Evolutionary conservation across 2,329 filamentous ascomycete genomes (phyloP).

Genomic region (Chrysosporium queenslandicum): DNA sequence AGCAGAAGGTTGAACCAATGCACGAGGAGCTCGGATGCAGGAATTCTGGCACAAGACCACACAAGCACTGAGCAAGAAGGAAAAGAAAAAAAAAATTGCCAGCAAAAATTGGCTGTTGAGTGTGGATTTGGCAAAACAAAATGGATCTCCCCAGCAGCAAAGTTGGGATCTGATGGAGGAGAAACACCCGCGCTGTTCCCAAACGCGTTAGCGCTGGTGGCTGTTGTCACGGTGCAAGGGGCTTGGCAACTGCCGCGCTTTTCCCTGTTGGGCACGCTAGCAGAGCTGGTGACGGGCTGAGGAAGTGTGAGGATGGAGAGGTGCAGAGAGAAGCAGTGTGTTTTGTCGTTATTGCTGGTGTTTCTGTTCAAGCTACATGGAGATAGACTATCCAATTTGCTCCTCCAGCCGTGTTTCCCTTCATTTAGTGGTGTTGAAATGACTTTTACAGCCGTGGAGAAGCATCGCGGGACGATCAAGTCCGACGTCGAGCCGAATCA

Average conservation of each 20-base stretch:
- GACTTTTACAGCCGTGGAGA: not conserved
- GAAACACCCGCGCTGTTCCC: not conserved
- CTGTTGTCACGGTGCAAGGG: not conserved
- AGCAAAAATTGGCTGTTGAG: slow-evolving; percentile 7
- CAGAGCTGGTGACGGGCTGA: too few species aligned
- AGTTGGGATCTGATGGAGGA: slow-evolving; percentile 4
- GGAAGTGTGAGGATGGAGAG: too few species aligned
- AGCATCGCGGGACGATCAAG: not conserved
- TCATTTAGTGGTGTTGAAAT: too few species aligned
- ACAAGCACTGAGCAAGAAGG: slow-evolving; percentile 12
- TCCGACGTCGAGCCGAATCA: not conserved
- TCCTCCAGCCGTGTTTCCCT: too few species aligned
- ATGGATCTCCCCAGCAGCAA: slow-evolving; percentile 7
- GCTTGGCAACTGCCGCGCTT: not conserved
- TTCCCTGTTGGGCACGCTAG: not conserved
- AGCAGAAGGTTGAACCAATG: slow-evolving; percentile 6
- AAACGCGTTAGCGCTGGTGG: slow-evolving; percentile 4
- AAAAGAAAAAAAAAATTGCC: slow-evolving; percentile 14
- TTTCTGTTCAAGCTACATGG: too few species aligned
- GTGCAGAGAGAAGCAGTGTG: too few species aligned
- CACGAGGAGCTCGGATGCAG: slow-evolving; percentile 9
- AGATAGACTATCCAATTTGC: too few species aligned
- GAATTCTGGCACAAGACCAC: slow-evolving; percentile 4
- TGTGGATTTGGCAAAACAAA: slow-evolving; percentile 8
- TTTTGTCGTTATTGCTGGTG: too few species aligned